Evolutionary conservation across 2,329 filamentous ascomycete species (phyloP).

Genomic region (Didymella pomorum): DNA sequence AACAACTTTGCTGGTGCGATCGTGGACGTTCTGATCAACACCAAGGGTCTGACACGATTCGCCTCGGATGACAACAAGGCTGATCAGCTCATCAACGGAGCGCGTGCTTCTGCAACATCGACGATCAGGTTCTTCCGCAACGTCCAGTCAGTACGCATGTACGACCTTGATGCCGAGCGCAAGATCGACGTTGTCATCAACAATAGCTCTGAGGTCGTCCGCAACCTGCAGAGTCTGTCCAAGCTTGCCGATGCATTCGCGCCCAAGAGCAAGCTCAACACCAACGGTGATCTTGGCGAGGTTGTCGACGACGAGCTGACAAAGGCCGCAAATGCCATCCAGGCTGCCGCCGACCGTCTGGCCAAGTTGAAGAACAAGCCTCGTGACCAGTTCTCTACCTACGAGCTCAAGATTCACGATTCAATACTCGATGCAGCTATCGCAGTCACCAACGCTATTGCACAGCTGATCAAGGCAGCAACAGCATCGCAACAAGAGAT

Average conservation of each 20-base stretch:
- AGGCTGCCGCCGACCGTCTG: slow-evolving; percentile 86
- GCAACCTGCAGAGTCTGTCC: slow-evolving; percentile 90
- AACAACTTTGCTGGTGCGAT: slow-evolving; percentile 90
- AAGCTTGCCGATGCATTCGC: slow-evolving; percentile 93
- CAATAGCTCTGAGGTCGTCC: slow-evolving; percentile 94
- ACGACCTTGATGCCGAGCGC: slow-evolving; percentile 86
- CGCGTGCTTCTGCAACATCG: slow-evolving; percentile 82
- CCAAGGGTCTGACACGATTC: slow-evolving; percentile 91
- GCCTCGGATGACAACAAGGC: slow-evolving; percentile 95
- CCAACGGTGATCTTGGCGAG: slow-evolving; percentile 87
- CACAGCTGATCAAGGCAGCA: slow-evolving; percentile 92
- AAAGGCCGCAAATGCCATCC: slow-evolving; percentile 95
- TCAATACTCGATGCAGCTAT: slow-evolving; percentile 92
- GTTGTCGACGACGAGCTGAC: slow-evolving; percentile 89
- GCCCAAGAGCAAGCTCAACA: slow-evolving; percentile 84
- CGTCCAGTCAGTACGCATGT: slow-evolving; percentile 90
- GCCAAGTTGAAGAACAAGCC: slow-evolving; percentile 95
- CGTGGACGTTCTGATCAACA: slow-evolving; percentile 93
- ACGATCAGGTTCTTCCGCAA: slow-evolving; percentile 95
- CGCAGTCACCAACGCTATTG: slow-evolving; percentile 92
- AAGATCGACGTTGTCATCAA: slow-evolving; percentile 98
- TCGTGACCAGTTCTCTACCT: slow-evolving; percentile 93
- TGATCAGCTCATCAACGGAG: slow-evolving; percentile 82
- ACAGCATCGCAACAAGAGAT: slow-evolving; percentile 95
- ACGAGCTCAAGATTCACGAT: slow-evolving; percentile 95